Base-by-base conservation (phyloP, 2,329 filamentous ascomycete genomes). In the Capronia americana region DNA sequence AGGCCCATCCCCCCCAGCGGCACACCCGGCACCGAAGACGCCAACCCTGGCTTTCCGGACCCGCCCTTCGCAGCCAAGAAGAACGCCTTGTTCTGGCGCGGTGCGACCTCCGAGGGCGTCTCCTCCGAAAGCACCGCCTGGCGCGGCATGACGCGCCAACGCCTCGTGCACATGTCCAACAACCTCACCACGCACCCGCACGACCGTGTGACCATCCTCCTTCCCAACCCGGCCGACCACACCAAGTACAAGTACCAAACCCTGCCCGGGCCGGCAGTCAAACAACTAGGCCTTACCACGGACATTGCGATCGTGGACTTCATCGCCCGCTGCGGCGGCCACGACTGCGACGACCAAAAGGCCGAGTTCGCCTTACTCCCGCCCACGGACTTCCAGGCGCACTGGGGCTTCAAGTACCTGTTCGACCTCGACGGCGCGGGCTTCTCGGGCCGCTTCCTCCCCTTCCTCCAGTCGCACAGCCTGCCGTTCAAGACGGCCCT, bases 1-100 rank as follows among this genome's bases (percentile, higher is more conserved):
- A 74, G 79, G 0, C 83, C 85, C 28, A 82, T 83, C 1, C 78
- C 83, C 3, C 80, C 80, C 4, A 74, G 73, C 28, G 78, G 77
- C 70, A 76, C 75, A 12, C 65, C 61, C 11, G 70, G 59, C n/a
- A 30, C 69, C 50, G 64, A 66, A n/a, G 65, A 60, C 44, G 71
- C 66, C 41, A 26, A 50, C 20, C 61, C 70, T 17, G 69, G 67
- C 7, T 76, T 81, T 57, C 84, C 83, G 0, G 86, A 88, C 70
- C 75, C 75, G 5, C 75, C 78, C 0, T 93, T 91, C 69, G 73
- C 79, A 0, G 79, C 87, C 56, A 92, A 93, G 72, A 81, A 85
- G 53, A 85, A 89, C 67, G 80, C 81, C 0, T 80, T 94, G 3
- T 90, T 90, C 77, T 96, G 92, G 92, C 87, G 91, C 58, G 90